These are phyloP conservation scores for Dysphania ambrosioides DNA, from an alignment of 148 eudicot genomes.

Conservation along the genomic window DNA sequence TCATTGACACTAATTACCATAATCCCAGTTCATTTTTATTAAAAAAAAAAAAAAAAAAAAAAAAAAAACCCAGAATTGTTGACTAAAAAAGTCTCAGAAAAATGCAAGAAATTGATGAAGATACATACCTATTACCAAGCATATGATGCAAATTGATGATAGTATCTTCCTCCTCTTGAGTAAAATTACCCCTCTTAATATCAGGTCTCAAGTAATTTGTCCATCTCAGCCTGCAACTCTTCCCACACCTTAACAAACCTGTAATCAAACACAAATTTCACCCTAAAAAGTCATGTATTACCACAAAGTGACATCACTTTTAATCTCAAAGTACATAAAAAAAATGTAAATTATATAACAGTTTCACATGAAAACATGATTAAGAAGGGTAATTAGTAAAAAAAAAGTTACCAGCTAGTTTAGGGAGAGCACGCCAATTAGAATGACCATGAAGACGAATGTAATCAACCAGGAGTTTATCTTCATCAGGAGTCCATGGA, in stretches of 20 bases:
- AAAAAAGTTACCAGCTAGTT: conserved; percentile 41
- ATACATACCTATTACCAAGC: conserved; percentile 56
- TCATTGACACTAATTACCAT: too few species aligned
- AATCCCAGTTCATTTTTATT: too few species aligned
- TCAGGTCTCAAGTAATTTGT: conserved; percentile 65
- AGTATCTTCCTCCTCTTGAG: conserved; percentile 57
- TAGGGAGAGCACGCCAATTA: conserved; percentile 55
- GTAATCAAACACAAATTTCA: background rate
- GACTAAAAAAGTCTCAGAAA: too few species aligned
- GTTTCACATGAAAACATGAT: too few species aligned
- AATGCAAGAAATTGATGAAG: background rate
- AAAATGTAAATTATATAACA: too few species aligned
- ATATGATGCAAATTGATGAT: conserved; percentile 55
- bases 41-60: too few species aligned
- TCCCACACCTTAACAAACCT: conserved; percentile 81
- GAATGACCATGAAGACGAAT: conserved; percentile 33
- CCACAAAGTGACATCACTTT: too few species aligned
- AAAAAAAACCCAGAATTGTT: too few species aligned
- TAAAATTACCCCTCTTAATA: conserved; percentile 68
- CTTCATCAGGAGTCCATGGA: conserved; percentile 49
- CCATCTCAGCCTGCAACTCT: conserved; percentile 76
- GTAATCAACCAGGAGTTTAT: conserved; percentile 32
- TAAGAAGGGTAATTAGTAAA: too few species aligned
- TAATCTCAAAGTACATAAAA: too few species aligned
- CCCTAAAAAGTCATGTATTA: too few species aligned